Base-by-base conservation (phyloP, 176 grass and related monocot genomes). In the Bromus sterilis region DNA sequence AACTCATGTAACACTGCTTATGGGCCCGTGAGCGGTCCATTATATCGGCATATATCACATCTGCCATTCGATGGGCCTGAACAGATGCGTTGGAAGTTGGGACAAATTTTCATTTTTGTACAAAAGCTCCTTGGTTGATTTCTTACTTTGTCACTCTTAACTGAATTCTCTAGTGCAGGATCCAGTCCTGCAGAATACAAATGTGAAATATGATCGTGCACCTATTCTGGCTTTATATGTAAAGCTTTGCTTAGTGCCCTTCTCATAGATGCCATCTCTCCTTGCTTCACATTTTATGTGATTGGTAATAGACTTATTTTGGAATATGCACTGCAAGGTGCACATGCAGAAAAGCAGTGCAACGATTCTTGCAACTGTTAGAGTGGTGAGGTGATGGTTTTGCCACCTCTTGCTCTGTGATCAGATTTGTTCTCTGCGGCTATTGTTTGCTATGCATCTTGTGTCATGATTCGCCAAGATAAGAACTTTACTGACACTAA, bases 401-500 rank as follows among this genome's bases (percentile, higher is more conserved):
- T 57, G 51, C 90, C 75, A 70, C 60, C 67, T 64, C 76, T 79
- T 63, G 62, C 67, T 77, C 51, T 55, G 24, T 82, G 59, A 44
- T 68, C 58, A 75, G 74, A 83, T 75, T 87, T 84, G 62, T 81
- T 65, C 65, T 82, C 34, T 83, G 83, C 9, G 83, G 86, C 74
- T 83, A 68, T 46, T 79, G 44, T 86, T 86, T 75, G 76, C 49
- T 64, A 76, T 86, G 68, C 86, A 83, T 71, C 83, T 88, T 70
- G 60, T 76, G 67, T 71, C 79, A 89, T 83, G 86, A 86, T 85
- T 89, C 78, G 36, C 80, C 28, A 76, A 92, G 89, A 85, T 91
- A 91, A 85, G 85, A 81, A 78, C 78, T 91, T 87, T 74, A 70
- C 51, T 71, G 53, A 79, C 46, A 76, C 75, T 76, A 75, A 49